These are phyloP conservation scores for Echinosphaeria canescens DNA, from an alignment of 2,329 filamentous ascomycete species.

Conservation along the genomic window DNA sequence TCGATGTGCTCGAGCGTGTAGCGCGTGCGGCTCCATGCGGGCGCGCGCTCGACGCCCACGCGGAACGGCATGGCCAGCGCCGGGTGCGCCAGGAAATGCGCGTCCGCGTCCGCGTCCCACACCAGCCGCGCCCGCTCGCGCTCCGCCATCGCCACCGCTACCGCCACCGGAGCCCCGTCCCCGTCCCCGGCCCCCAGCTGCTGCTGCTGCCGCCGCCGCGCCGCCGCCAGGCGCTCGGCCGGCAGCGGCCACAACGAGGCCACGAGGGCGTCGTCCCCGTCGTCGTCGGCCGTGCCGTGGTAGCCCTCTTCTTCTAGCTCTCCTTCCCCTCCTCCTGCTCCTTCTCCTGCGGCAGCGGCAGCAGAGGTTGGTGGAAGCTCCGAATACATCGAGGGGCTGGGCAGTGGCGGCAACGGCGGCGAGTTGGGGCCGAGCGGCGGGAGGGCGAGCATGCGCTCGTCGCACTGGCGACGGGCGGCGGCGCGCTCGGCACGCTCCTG, in stretches of 20 bases:
- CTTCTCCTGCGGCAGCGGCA: too few species aligned
- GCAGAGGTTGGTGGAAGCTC: too few species aligned
- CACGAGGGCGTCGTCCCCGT: constrained; percentile 41
- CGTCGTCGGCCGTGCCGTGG: background rate
- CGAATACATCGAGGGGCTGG: too few species aligned
- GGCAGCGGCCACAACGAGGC: constrained; percentile 46
- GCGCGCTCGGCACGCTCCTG: too few species aligned
- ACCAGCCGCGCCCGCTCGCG: constrained; percentile 48
- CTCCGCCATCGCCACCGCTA: constrained; percentile 39
- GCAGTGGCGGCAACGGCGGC: constrained; percentile 44
- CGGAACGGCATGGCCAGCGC: constrained; percentile 41
- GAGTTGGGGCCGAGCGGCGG: constrained; percentile 40
- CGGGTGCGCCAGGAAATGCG: constrained; percentile 41
- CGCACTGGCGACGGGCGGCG: too few species aligned
- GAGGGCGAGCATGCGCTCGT: too few species aligned
- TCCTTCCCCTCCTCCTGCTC: too few species aligned
- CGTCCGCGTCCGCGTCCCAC: constrained; percentile 41
- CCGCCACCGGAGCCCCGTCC: constrained; percentile 25
- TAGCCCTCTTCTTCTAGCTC: too few species aligned
- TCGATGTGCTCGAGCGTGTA: constrained; percentile 45
- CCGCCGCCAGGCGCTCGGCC: constrained; percentile 38
- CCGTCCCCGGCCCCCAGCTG: too few species aligned
- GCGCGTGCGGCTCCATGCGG: constrained; percentile 36
- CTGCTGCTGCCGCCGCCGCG: too few species aligned
- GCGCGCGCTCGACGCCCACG: constrained; percentile 32